Evolutionary conservation across 2,329 filamentous ascomycete species (phyloP), one percentile per base, ranked within the genome.

Genomic region (Epichloe sibirici): DNA sequence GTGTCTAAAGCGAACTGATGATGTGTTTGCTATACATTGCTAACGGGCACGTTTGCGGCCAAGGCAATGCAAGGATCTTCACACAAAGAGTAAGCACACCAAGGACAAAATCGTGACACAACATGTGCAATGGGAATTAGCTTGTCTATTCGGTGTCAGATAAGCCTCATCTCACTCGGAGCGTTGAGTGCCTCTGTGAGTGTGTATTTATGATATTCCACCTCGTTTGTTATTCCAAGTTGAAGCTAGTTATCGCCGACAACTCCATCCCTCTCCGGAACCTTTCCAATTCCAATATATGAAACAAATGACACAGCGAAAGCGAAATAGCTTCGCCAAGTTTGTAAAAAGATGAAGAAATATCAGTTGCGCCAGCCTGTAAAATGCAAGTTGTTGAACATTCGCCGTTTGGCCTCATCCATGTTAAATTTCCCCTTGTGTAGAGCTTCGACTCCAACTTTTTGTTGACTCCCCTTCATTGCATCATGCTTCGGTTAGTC

Each of bases 341-440:
- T 55, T 42, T 37, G 21, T 31, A 12, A 37, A 51, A 46, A 54
- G 11, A 35, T 47, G 5, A 15, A 13, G 37, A 49, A 44, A 59
- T 21, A 53, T 39, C 5, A 39, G 48, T 48, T 59, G 49, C 58
- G 59, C 59, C 57, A 58, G 53, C 59, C 57, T 51, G 55, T 49
- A 46, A 57, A 57, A 56, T 57, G 56, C 55, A 62, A 57, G 53
- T 60, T 61, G 58, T 61, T 61, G 59, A 61, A 61, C 57, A 58
- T 59, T 60, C 55, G 57, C 56, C 57, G 45, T 51, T 58, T 38
- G 39, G 47, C 51, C 42, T 49, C 51, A 56, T 56, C 15, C 54
- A 59, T 60, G 57, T 60, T 60, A 58, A 61, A 61, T 58, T 53
- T 52, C 51, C 51, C 45, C 51, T 34, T 45, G 47, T 47, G 44